Evolutionary conservation across 441 rosid species (phyloP).

Genomic region (Arabidopsis hybrid): DNA sequence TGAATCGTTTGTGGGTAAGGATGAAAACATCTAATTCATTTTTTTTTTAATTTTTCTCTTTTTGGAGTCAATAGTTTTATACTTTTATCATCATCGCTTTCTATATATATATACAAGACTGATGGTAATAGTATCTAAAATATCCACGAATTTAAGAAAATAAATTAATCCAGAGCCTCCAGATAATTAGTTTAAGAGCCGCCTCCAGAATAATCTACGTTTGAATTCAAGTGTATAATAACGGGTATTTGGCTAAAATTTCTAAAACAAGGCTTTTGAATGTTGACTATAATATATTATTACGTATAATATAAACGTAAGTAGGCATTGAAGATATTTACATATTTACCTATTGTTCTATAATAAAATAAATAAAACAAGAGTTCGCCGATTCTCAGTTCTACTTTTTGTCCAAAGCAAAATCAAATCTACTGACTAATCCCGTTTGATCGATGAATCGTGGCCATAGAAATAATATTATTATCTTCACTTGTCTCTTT

Average conservation of each 20-base stretch:
- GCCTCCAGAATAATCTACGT: no score
- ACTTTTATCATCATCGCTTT: neutral
- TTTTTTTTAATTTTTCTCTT: neutral
- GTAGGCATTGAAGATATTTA: neutral
- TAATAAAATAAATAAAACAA: no score
- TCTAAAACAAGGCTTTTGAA: neutral
- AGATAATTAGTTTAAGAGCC: no score
- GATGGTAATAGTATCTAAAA: neutral
- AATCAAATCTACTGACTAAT: slow-evolving; percentile 18
- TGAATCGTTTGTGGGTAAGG: neutral
- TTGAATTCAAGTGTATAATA: no score
- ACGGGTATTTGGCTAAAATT: neutral
- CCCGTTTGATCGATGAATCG: no score
- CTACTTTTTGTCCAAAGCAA: neutral
- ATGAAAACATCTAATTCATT: neutral
- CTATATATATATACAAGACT: neutral
- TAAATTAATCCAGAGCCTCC: no score
- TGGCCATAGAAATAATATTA: no score
- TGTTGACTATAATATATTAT: neutral
- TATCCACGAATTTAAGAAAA: neutral
- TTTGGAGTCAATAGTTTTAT: neutral
- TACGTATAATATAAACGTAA: neutral
- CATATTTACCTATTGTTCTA: neutral
- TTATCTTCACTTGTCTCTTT: neutral
- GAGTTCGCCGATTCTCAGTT: neutral